These are phyloP conservation scores for Pythium brassicae DNA, from an alignment of 352 stramenopile species.

Conservation along the genomic window DNA sequence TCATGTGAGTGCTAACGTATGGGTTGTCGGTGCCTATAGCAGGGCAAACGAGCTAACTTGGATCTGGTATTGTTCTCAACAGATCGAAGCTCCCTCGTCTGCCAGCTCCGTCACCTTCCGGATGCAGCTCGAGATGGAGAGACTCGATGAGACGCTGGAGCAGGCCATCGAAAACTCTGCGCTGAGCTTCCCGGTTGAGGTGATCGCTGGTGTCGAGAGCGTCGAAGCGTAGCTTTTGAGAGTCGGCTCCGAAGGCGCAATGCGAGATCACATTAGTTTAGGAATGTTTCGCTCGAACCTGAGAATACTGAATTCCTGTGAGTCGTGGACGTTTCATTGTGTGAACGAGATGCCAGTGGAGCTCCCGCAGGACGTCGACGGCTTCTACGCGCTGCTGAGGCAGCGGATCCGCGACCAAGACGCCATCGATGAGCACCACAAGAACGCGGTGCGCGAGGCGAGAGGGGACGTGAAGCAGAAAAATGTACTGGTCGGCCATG, in stretches of 20 bases:
- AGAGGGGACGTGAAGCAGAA: slow-evolving; percentile 8
- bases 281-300: background rate
- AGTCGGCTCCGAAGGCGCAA: too few species aligned
- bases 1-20: slow-evolving; percentile 17
- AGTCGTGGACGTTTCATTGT: background rate
- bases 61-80: background rate
- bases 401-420: slow-evolving; percentile 50
- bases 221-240: background rate
- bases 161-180: slow-evolving; percentile 54
- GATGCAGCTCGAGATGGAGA: slow-evolving; percentile 61
- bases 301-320: background rate
- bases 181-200: slow-evolving; percentile 43
- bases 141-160: slow-evolving; percentile 55
- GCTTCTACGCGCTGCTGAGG: slow-evolving; percentile 48
- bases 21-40: background rate
- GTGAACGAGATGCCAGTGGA: slow-evolving; percentile 27
- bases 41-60: background rate
- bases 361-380: slow-evolving; percentile 33
- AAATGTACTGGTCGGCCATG: background rate
- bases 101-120: slow-evolving; percentile 24
- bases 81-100: slow-evolving; percentile 15
- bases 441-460: background rate
- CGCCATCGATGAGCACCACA: slow-evolving; percentile 38
- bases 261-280: too few species aligned
- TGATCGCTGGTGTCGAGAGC: slow-evolving; percentile 25